phyloP scores from a whole-genome alignment of 169 alveolate species.

The Theileria annulata region DNA sequence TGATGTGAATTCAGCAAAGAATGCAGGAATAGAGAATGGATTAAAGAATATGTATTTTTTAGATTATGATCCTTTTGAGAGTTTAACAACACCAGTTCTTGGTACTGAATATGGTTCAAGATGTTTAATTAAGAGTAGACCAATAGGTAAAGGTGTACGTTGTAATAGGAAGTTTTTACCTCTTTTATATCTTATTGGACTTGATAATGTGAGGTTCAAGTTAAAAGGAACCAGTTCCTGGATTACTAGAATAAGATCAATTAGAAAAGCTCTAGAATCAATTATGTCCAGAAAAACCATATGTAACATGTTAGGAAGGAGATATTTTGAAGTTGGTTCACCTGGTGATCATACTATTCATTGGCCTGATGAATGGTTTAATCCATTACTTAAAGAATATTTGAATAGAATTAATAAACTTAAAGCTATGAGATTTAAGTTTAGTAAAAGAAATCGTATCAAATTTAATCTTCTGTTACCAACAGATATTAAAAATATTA shows the following conservation, averaged over 20 bases:
- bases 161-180: constrained; percentile 72
- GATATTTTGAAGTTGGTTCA: constrained; percentile 66
- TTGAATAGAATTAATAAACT: constrained; percentile 57
- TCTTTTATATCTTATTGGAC: constrained; percentile 72
- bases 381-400: constrained; percentile 74
- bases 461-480: constrained; percentile 1
- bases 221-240: constrained; percentile 75
- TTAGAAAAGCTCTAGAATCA: constrained; percentile 72
- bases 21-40: constrained; percentile 69
- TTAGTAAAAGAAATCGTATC: constrained; percentile 20
- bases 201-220: constrained; percentile 71
- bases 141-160: constrained; percentile 68
- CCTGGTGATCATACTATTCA: constrained; percentile 79
- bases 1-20: constrained; percentile 72
- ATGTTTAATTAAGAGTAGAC: constrained; percentile 60
- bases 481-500: background rate
- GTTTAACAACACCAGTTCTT: constrained; percentile 74
- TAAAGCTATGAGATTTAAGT: constrained; percentile 33
- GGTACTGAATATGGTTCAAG: constrained; percentile 74
- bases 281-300: constrained; percentile 72
- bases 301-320: constrained; percentile 74
- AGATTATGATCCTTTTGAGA: constrained; percentile 74
- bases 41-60: constrained; percentile 73
- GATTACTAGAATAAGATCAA: constrained; percentile 74
- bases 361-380: constrained; percentile 82